Percentiles rank a stretch among this genome's conserved stretches.
phyloP scores from a whole-genome alignment of 1,284 basidiomycete genomes.

The Phylloboletellus chloephorus region DNA sequence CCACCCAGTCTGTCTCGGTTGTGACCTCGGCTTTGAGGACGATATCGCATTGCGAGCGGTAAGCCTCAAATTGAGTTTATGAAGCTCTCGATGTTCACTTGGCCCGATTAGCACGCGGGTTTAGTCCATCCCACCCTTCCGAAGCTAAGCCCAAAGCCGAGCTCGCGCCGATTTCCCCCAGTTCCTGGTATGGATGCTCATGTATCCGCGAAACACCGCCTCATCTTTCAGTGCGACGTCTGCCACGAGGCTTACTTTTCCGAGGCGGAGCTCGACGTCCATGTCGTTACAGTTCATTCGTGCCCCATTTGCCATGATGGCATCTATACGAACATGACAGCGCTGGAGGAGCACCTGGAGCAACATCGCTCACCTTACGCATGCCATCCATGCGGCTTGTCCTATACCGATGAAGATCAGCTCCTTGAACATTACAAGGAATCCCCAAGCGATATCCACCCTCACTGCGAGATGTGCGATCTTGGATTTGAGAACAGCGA shows the following conservation, averaged over 20 bases:
- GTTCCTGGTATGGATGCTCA: constrained; percentile 10
- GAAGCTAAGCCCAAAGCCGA: constrained; percentile 11
- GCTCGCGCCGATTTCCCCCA: constrained; percentile 9
- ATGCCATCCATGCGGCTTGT: constrained; percentile 23
- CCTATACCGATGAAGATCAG: constrained; percentile 24
- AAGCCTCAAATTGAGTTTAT: constrained; percentile 13
- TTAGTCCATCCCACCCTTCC: constrained; percentile 16
- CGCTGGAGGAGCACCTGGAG: constrained; percentile 29
- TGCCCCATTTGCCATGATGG: constrained; percentile 32
- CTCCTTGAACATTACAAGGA: constrained; percentile 29
- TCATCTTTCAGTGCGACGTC: constrained; percentile 20
- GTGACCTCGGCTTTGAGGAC: constrained; percentile 27
- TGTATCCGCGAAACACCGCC: neutral
- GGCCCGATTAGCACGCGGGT: constrained; percentile 16
- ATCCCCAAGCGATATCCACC: constrained; percentile 23
- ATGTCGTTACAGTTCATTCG: constrained; percentile 30
- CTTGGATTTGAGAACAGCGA: constrained; percentile 21
- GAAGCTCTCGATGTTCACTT: constrained; percentile 13
- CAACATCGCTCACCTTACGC: constrained; percentile 26
- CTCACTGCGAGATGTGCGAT: constrained; percentile 24
- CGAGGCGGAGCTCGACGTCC: constrained; percentile 28
- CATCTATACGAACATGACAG: constrained; percentile 23
- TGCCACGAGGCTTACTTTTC: constrained; percentile 24
- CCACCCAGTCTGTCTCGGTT: constrained; percentile 26
- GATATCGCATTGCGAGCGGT: constrained; percentile 21